Conservation (phyloP, 2,329 filamentous ascomycete genomes). For the Alternaria arborescens region DNA sequence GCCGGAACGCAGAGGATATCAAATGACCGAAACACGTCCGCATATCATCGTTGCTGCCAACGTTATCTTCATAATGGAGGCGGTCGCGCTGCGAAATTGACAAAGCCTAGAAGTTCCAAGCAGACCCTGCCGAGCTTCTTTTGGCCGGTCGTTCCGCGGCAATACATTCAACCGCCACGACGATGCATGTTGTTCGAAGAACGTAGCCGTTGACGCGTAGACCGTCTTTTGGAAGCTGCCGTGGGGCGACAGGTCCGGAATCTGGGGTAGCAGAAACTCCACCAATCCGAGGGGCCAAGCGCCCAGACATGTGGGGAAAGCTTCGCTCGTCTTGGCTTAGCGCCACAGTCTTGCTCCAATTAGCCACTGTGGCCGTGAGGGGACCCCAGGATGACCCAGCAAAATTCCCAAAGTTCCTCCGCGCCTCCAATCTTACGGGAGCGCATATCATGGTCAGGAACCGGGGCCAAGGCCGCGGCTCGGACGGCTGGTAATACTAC, state of each 20-base stretch:
- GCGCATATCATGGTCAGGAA: slow-evolving; percentile 11
- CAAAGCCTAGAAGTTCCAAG: neutral
- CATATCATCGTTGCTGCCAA: neutral
- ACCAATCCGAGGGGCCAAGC: slow-evolving; percentile 33
- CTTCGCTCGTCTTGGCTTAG: slow-evolving; percentile 28
- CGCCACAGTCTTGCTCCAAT: slow-evolving; percentile 3
- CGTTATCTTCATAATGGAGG: neutral
- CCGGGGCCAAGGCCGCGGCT: slow-evolving; percentile 13
- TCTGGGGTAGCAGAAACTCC: slow-evolving; percentile 27
- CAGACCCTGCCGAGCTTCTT: neutral
- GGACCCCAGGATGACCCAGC: slow-evolving; percentile 21
- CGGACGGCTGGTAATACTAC: slow-evolving; percentile 9
- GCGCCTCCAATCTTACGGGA: slow-evolving; percentile 13
- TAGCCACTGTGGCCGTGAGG: slow-evolving; percentile 31
- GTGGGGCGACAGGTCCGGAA: slow-evolving; percentile 5
- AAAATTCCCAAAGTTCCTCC: slow-evolving; percentile 25
- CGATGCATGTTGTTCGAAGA: neutral
- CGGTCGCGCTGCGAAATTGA: neutral
- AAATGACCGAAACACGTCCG: neutral
- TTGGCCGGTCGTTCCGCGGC: slow-evolving; percentile 1
- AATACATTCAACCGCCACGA: neutral
- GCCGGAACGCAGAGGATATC: neutral
- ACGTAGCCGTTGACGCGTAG: neutral
- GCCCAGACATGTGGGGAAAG: slow-evolving; percentile 19
- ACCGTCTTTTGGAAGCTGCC: slow-evolving; percentile 1